phyloP scores from a whole-genome alignment of 2,329 filamentous ascomycete genomes.

The Mycosphaerella arachidis region DNA sequence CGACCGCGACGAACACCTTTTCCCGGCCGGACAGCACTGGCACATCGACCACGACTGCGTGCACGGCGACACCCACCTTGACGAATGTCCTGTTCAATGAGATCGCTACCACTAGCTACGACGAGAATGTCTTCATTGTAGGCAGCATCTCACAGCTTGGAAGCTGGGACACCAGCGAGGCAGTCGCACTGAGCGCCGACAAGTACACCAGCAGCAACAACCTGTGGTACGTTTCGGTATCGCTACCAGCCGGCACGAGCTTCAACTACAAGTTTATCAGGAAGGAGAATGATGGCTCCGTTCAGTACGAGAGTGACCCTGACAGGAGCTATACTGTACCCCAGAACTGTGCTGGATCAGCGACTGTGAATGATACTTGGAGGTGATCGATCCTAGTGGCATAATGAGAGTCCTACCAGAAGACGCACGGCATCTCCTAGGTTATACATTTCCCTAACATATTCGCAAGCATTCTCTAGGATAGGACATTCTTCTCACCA shows the following conservation, averaged over 20 bases:
- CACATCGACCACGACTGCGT: slow-evolving; percentile 17
- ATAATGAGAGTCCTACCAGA: not conserved
- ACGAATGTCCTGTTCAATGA: slow-evolving; percentile 41
- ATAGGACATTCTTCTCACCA: not conserved
- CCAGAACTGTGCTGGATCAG: slow-evolving; percentile 17
- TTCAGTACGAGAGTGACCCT: slow-evolving; percentile 54
- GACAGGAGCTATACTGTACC: slow-evolving; percentile 18
- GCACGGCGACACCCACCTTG: slow-evolving; percentile 22
- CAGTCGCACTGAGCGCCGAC: slow-evolving; percentile 53
- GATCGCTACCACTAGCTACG: slow-evolving; percentile 47
- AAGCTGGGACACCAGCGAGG: slow-evolving; percentile 51
- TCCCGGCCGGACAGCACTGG: slow-evolving; percentile 16
- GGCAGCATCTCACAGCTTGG: slow-evolving; percentile 59
- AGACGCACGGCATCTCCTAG: too few relatives aligned
- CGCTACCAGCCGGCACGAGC: slow-evolving; percentile 49
- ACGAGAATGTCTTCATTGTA: slow-evolving; percentile 62
- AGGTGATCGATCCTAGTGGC: slow-evolving; percentile 13
- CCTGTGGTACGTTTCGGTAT: slow-evolving; percentile 55
- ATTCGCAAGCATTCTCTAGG: not conserved
- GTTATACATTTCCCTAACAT: not conserved
- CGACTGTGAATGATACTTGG: slow-evolving; percentile 22
- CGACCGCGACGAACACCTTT: slow-evolving; percentile 27
- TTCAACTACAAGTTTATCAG: slow-evolving; percentile 60
- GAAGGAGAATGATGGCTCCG: slow-evolving; percentile 48
- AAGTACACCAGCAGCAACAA: slow-evolving; percentile 56